A percentile compares a stretch with the other conserved stretches of the same genome.
phyloP scores from a whole-genome alignment of 495 filamentous ascomycete species.

The Entonaema liquescens region DNA sequence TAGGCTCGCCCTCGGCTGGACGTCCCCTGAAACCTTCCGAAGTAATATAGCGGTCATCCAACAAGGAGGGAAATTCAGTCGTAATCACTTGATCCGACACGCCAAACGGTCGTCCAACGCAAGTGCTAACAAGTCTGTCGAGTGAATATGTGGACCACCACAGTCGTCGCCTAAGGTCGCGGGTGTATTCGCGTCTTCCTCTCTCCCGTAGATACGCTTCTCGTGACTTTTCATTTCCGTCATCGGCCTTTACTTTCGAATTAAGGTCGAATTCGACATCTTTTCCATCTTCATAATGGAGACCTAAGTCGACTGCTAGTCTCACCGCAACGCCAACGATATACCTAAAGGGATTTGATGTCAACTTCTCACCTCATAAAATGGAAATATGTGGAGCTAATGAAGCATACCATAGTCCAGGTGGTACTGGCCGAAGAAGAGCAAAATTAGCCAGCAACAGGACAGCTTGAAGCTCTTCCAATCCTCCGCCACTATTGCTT shows the following conservation, averaged over 20 bases:
- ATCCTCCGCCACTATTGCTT: slow-evolving; percentile 75
- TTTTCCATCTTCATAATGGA: slow-evolving; percentile 91
- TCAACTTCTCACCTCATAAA: slow-evolving; percentile 13
- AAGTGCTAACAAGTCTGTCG: slow-evolving; percentile 89
- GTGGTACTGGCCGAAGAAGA: slow-evolving; percentile 86
- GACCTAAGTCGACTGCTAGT: slow-evolving; percentile 86
- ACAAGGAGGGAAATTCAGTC: slow-evolving; percentile 86
- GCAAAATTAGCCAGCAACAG: slow-evolving; percentile 91
- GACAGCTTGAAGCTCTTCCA: slow-evolving; percentile 94
- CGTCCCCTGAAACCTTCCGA: slow-evolving; percentile 73
- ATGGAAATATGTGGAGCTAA: not conserved
- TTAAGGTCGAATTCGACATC: slow-evolving; percentile 63
- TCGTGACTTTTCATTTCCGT: slow-evolving; percentile 42
- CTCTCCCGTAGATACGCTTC: slow-evolving; percentile 57
- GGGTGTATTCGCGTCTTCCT: slow-evolving; percentile 83
- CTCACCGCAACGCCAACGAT: slow-evolving; percentile 93
- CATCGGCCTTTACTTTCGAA: slow-evolving; percentile 33
- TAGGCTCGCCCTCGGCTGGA: slow-evolving; percentile 62
- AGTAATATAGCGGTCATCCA: slow-evolving; percentile 92
- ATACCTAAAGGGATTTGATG: slow-evolving; percentile 59
- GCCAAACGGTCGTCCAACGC: slow-evolving; percentile 91
- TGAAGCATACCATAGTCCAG: slow-evolving; percentile 75
- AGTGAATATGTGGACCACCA: slow-evolving; percentile 99
- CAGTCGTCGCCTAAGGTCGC: slow-evolving; percentile 84
- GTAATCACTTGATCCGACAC: slow-evolving; percentile 95